A percentile compares a stretch with the other conserved stretches of the same genome.
These are phyloP conservation scores for Candida nitratophila DNA, from an alignment of 805 yeast genomes.

Conservation along the genomic window DNA sequence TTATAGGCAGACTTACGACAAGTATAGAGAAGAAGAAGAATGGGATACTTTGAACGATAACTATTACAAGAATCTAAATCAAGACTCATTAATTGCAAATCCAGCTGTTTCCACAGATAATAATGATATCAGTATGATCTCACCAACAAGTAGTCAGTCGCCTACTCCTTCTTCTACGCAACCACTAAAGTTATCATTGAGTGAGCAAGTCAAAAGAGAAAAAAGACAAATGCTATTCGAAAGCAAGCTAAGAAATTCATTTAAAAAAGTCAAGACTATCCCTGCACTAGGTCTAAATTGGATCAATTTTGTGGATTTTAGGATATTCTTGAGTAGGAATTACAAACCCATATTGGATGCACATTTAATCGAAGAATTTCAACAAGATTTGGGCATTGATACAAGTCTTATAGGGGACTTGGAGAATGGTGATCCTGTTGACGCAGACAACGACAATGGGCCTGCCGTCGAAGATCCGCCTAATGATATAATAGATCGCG, in stretches of 20 bases:
- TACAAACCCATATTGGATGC: conserved; percentile 32
- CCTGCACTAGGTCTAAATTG: conserved; percentile 54
- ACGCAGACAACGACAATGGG: background rate
- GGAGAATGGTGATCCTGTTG: background rate
- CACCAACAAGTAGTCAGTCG: too few relatives aligned
- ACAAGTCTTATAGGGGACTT: conserved; percentile 5
- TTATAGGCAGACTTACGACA: conserved; percentile 20
- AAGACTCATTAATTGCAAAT: background rate
- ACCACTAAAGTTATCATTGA: conserved; percentile 9
- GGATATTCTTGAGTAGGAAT: conserved; percentile 39
- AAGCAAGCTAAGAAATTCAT: conserved; percentile 23
- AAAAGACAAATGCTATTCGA: conserved; percentile 21
- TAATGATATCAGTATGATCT: background rate
- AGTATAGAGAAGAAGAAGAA: conserved; percentile 4
- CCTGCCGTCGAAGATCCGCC: background rate
- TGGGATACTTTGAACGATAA: conserved; percentile 13
- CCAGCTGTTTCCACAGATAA: background rate
- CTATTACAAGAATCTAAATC: conserved; percentile 12
- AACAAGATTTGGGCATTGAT: conserved; percentile 26
- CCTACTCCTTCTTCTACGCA: background rate
- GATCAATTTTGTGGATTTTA: conserved; percentile 43
- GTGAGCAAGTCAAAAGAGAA: conserved; percentile 18
- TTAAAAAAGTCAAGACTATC: conserved; percentile 25
- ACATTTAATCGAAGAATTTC: conserved; percentile 26
- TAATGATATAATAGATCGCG: too few relatives aligned